These are phyloP conservation scores for Backusella macrospora DNA, from an alignment of 192 early-diverging fungal species.

Conservation along the genomic window DNA sequence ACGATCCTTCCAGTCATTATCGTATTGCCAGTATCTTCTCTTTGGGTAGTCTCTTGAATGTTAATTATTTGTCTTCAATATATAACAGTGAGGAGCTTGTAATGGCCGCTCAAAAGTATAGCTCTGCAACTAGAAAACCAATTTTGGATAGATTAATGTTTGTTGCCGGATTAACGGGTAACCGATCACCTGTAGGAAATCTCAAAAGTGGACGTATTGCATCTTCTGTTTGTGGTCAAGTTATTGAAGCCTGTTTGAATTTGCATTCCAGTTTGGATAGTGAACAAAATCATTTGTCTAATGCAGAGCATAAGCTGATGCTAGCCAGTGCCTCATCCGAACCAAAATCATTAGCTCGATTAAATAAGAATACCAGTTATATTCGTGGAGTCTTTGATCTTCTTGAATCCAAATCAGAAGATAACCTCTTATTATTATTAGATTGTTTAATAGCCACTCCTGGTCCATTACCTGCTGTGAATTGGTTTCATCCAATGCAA, in stretches of 20 bases:
- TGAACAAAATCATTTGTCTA: background rate
- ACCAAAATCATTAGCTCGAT: slow-evolving; percentile 51
- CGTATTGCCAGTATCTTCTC: slow-evolving; percentile 33
- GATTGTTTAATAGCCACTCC: slow-evolving; percentile 34
- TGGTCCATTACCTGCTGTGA: slow-evolving; percentile 53
- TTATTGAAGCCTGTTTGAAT: slow-evolving; percentile 32
- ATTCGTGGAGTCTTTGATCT: slow-evolving; percentile 54
- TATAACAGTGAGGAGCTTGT: slow-evolving; percentile 7
- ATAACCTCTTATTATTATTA: slow-evolving; percentile 32
- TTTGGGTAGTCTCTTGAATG: slow-evolving; percentile 35
- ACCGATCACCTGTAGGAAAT: slow-evolving; percentile 30
- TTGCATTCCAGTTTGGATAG: slow-evolving; percentile 24
- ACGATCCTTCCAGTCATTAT: slow-evolving; percentile 11
- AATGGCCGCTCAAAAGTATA: slow-evolving; percentile 9
- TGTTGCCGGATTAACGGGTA: slow-evolving; percentile 29
- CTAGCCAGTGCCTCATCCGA: slow-evolving; percentile 44
- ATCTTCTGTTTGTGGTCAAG: slow-evolving; percentile 44
- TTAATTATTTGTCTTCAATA: slow-evolving; percentile 18
- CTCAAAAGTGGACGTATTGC: slow-evolving; percentile 54
- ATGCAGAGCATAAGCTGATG: background rate
- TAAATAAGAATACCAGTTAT: slow-evolving; percentile 51
- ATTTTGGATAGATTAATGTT: slow-evolving; percentile 25
- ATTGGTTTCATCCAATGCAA: slow-evolving; percentile 53
- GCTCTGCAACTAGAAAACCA: background rate
- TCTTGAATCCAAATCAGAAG: slow-evolving; percentile 16